Conservation (phyloP, 352 stramenopile species). For the Albugo laibachii region DNA sequence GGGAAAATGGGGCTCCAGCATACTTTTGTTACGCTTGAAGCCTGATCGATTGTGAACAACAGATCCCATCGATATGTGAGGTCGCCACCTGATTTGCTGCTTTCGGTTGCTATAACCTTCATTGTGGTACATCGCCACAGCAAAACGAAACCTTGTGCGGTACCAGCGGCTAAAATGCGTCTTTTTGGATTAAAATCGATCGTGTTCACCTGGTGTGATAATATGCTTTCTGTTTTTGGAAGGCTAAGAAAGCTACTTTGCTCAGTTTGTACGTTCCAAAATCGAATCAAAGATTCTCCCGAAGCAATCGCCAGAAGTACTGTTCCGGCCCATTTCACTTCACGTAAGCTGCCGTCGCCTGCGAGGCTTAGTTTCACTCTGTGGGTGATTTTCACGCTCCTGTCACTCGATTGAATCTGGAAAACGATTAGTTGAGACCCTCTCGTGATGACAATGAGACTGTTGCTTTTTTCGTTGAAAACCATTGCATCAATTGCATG, state of each 20-base stretch:
- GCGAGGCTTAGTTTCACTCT: slow-evolving; percentile 82
- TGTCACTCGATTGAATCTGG: slow-evolving; percentile 56
- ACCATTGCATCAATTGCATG: slow-evolving; percentile 81
- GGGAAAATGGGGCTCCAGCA: slow-evolving; percentile 47
- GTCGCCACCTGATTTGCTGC: not conserved
- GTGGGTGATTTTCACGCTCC: slow-evolving; percentile 63
- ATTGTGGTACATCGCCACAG: slow-evolving; percentile 77
- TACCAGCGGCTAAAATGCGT: slow-evolving; percentile 79
- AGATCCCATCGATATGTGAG: slow-evolving; percentile 48
- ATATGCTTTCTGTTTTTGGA: slow-evolving; percentile 18
- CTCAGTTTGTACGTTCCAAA: slow-evolving; percentile 83
- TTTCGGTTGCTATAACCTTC: slow-evolving; percentile 4
- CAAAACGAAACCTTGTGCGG: slow-evolving; percentile 57
- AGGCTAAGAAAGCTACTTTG: slow-evolving; percentile 85
- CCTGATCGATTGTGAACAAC: slow-evolving; percentile 36
- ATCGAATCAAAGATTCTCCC: slow-evolving; percentile 74
- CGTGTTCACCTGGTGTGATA: slow-evolving; percentile 46
- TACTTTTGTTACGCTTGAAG: slow-evolving; percentile 22
- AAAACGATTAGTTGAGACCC: slow-evolving; percentile 78
- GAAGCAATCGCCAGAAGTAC: slow-evolving; percentile 81
- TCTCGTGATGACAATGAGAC: slow-evolving; percentile 82
- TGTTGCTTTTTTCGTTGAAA: slow-evolving; percentile 63
- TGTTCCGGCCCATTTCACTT: slow-evolving; percentile 77
- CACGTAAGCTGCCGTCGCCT: slow-evolving; percentile 52
- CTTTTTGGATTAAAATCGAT: slow-evolving; percentile 78